These are phyloP conservation scores for Polytrichum commune DNA, from an alignment of 225 moss, liverwort and hornwort species.

Conservation along the genomic window DNA sequence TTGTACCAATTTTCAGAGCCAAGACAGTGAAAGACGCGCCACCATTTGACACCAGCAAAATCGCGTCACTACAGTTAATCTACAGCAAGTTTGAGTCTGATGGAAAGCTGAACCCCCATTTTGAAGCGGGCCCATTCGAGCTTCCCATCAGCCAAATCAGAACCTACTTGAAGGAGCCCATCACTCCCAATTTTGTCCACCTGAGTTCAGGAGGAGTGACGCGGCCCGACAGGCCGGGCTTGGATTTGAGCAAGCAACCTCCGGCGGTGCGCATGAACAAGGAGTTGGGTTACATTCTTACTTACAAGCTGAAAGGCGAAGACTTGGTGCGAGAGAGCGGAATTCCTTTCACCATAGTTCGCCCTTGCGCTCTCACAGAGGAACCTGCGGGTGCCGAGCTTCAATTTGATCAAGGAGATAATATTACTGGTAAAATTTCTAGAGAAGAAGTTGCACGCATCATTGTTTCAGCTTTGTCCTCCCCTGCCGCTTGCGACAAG, in stretches of 20 bases:
- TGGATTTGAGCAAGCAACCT: constrained; percentile 89
- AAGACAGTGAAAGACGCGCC: constrained; percentile 57
- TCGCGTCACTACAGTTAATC: constrained; percentile 77
- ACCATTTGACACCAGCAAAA: constrained; percentile 51
- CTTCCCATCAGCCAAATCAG: constrained; percentile 70
- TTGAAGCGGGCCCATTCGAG: constrained; percentile 79
- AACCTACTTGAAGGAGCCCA: constrained; percentile 66
- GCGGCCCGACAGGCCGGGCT: constrained; percentile 79
- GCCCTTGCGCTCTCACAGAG: constrained; percentile 90
- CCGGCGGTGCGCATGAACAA: constrained; percentile 94
- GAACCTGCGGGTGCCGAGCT: constrained; percentile 95
- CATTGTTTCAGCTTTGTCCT: constrained; percentile 51
- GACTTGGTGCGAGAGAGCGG: constrained; percentile 78
- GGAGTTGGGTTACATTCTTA: constrained; percentile 80
- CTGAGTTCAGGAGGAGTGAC: constrained; percentile 88
- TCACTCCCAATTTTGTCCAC: constrained; percentile 76
- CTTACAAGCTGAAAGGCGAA: constrained; percentile 89
- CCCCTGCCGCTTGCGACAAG: constrained; percentile 55
- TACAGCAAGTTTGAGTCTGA: constrained; percentile 94
- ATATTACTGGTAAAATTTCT: constrained; percentile 80
- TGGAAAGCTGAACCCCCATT: constrained; percentile 68
- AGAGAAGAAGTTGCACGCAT: constrained; percentile 86
- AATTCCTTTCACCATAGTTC: constrained; percentile 65
- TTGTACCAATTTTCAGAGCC: constrained; percentile 74
- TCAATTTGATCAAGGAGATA: constrained; percentile 88